Evolutionary conservation across 176 grass and related monocot species (phyloP).

Genomic region (Cenchrus americanus): DNA sequence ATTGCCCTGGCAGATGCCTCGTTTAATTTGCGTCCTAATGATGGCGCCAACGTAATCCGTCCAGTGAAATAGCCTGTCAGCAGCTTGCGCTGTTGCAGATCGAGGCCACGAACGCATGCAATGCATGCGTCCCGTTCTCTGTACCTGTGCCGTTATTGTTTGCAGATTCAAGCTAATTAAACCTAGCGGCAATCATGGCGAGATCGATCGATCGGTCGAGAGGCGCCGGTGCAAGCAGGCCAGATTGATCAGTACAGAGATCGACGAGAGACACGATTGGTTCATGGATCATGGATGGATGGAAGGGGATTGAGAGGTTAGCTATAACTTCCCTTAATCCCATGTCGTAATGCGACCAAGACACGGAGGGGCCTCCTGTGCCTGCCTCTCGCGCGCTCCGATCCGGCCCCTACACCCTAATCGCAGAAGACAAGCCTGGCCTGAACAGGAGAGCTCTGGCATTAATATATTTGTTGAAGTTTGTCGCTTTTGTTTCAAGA

Average conservation of each 20-base stretch:
- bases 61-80: conserved; percentile 17
- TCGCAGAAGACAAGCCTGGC: neutral
- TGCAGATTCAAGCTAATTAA: neutral
- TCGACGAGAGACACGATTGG: too few relatives aligned
- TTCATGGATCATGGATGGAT: neutral
- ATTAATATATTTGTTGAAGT: neutral
- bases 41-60: neutral
- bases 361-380: conserved; percentile 30
- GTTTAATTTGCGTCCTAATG: conserved; percentile 30
- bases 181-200: neutral
- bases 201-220: neutral
- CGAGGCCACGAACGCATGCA: too few relatives aligned
- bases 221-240: neutral
- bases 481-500: neutral
- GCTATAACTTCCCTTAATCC: conserved; percentile 12
- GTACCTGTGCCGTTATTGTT: conserved; percentile 18
- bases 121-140: conserved; percentile 22
- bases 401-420: neutral
- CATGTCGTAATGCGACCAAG: conserved; percentile 37
- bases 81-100: neutral
- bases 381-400: neutral
- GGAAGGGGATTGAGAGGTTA: neutral
- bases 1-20: neutral
- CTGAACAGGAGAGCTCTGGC: too few relatives aligned
- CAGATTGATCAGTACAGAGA: too few relatives aligned